Evolutionary conservation across 768 basidiomycete species (phyloP), one percentile per base, ranked within the genome.

Genomic region (Leccinum obscurum): DNA sequence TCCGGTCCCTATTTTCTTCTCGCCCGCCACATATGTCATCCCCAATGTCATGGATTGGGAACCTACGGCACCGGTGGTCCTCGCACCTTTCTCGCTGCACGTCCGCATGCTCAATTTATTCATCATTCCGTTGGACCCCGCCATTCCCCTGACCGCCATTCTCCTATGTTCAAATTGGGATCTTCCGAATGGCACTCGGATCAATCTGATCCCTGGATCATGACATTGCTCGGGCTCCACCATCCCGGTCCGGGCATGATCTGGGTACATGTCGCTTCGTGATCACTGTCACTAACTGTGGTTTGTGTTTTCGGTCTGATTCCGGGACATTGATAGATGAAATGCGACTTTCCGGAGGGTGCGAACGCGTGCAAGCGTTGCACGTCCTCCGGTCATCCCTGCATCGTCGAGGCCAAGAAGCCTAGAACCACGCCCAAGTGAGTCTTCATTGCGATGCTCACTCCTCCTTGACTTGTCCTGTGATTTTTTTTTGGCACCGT

Each of bases 331-430:
- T 30, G 30, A 60, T 63, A 92, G 89, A 93, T 93, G 92, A 92
- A 88, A 80, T 93, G 92, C 75, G 87, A 87, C 65, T 92, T 93
- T 70, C 87, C 87, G 41, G 79, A 78, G 64, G 79, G 84, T 60
- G 85, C 88, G 56, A 86, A 84, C 68, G 85, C 88, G n/a, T 93
- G 92, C 76, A 86, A 82, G 68, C 83, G 92, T 52, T 93, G 92
- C 74, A 87, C 83, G 66, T 66, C 81, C 28, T 83, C 86, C 54
- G 86, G 88, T 1, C 89, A 92, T 74, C 80, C 85, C 48, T 93
- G 92, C 71, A 85, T 92, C 64, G 90, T 93, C 41, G 91, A 92
- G 74, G 90, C 90, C 53, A 82, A 91, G 62, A 92, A 90, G 76
- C 88, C 85, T 57, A 81, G 85, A 68, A 88, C 83, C 28, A 85